These are phyloP conservation scores for Fusarium phyllophilum DNA, from an alignment of 2,329 filamentous ascomycete genomes.

Conservation along the genomic window DNA sequence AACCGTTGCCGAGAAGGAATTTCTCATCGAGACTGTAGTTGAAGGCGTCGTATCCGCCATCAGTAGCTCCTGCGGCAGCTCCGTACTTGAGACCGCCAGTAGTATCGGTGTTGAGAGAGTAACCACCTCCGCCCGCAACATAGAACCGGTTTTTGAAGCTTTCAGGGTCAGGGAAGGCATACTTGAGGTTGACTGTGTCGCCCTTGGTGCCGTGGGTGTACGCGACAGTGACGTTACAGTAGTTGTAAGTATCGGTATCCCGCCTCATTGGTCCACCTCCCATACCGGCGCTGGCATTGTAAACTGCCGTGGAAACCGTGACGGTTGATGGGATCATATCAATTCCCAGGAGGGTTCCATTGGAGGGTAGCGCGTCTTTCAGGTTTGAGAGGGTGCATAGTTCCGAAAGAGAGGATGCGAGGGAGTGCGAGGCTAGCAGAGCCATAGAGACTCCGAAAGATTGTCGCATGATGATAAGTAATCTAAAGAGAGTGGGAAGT, in stretches of 20 bases:
- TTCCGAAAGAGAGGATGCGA: background rate
- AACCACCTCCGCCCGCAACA: background rate
- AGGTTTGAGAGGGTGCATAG: background rate
- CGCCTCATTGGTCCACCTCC: background rate
- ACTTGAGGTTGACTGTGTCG: background rate
- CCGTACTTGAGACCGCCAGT: conserved; percentile 56
- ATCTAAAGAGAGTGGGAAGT: background rate
- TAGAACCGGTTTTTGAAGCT: conserved; percentile 1
- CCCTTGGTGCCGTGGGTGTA: conserved; percentile 1
- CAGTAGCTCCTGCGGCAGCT: conserved; percentile 53
- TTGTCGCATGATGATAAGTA: background rate
- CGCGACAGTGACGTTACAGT: conserved; percentile 6
- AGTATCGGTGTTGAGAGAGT: conserved; percentile 41
- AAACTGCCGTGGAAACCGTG: background rate
- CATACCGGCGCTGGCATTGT: background rate
- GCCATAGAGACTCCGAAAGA: background rate
- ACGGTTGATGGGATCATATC: background rate
- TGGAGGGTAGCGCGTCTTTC: background rate
- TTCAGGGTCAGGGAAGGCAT: background rate
- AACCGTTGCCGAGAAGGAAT: conserved; percentile 58
- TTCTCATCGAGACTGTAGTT: conserved; percentile 51
- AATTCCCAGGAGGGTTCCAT: background rate
- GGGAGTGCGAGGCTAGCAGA: background rate
- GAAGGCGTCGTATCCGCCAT: conserved; percentile 57
- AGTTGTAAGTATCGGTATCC: background rate